Percentiles rank a stretch among this genome's conserved stretches.
phyloP scores from a whole-genome alignment of 2,329 filamentous ascomycete genomes.

The Clarireedia monteithiana region DNA sequence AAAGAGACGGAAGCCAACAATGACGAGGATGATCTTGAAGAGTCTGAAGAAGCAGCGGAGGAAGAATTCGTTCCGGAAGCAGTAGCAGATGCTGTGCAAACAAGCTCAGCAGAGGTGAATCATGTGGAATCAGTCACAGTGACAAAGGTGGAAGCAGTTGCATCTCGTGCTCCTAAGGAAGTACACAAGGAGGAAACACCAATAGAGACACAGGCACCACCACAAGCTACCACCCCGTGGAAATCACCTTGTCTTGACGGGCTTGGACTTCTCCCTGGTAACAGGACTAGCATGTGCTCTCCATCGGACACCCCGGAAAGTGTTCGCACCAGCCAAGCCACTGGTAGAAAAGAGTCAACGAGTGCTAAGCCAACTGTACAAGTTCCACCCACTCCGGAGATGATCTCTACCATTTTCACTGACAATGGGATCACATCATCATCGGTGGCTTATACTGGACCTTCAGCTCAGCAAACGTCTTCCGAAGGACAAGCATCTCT shows the following conservation, averaged over 20 bases:
- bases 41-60: slow-evolving; percentile 15
- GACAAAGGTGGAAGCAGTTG: background rate
- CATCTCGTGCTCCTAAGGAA: background rate
- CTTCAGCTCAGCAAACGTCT: background rate
- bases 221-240: slow-evolving; percentile 2
- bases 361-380: background rate
- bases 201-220: background rate
- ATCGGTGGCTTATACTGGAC: background rate
- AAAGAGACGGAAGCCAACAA: slow-evolving; percentile 70
- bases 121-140: slow-evolving; percentile 8
- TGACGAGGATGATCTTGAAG: slow-evolving; percentile 45
- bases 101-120: slow-evolving; percentile 8
- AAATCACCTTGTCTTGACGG: background rate
- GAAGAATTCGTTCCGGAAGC: slow-evolving; percentile 29
- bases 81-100: slow-evolving; percentile 25
- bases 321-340: background rate
- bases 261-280: background rate
- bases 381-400: slow-evolving; percentile 4
- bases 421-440: slow-evolving; percentile 3
- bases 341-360: background rate
- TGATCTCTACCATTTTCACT: slow-evolving; percentile 4
- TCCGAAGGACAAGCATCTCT: background rate
- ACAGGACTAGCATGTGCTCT: background rate
- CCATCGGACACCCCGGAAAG: slow-evolving; percentile 5
- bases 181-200: background rate